These are phyloP conservation scores for Penicillium odoratum DNA, from an alignment of 495 filamentous ascomycete species.

Conservation along the genomic window DNA sequence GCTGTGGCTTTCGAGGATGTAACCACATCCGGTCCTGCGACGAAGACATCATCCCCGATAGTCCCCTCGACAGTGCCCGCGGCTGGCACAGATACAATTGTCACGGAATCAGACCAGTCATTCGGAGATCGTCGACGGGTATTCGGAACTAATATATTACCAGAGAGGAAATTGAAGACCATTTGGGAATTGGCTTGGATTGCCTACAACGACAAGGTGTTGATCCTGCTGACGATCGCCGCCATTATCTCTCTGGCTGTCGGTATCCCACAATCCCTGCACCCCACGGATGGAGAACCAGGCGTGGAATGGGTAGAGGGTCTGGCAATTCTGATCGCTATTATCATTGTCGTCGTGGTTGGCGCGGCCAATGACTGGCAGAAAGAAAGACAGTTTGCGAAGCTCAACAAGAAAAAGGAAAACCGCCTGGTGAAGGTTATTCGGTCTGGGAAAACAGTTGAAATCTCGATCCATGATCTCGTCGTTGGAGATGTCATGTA, in stretches of 20 bases:
- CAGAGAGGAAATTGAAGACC: constrained; percentile 68
- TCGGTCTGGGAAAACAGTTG: constrained; percentile 71
- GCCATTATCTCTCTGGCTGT: constrained; percentile 82
- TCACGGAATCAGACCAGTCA: constrained; percentile 32
- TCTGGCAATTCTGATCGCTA: constrained; percentile 73
- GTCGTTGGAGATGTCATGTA: constrained; percentile 82
- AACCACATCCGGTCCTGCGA: constrained; percentile 23
- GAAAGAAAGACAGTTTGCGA: constrained; percentile 77
- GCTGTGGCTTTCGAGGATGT: constrained; percentile 71
- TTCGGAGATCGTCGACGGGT: constrained; percentile 67
- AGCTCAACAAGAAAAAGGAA: constrained; percentile 71
- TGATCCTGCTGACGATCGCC: constrained; percentile 75
- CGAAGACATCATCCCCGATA: constrained; percentile 33
- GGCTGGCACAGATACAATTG: constrained; percentile 26
- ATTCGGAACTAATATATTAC: constrained; percentile 68
- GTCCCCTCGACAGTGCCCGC: constrained; percentile 8
- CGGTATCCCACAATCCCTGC: constrained; percentile 67
- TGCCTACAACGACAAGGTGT: constrained; percentile 80
- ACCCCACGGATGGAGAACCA: constrained; percentile 49
- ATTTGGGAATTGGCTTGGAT: constrained; percentile 77
- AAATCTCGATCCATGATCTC: constrained; percentile 79
- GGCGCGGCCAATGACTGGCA: constrained; percentile 77
- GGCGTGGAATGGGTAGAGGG: constrained; percentile 79
- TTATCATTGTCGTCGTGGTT: constrained; percentile 72
- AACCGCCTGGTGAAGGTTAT: constrained; percentile 71